These are phyloP conservation scores for Cephalotrichum gorgonifer DNA, from an alignment of 2,329 filamentous ascomycete genomes.

Conservation along the genomic window DNA sequence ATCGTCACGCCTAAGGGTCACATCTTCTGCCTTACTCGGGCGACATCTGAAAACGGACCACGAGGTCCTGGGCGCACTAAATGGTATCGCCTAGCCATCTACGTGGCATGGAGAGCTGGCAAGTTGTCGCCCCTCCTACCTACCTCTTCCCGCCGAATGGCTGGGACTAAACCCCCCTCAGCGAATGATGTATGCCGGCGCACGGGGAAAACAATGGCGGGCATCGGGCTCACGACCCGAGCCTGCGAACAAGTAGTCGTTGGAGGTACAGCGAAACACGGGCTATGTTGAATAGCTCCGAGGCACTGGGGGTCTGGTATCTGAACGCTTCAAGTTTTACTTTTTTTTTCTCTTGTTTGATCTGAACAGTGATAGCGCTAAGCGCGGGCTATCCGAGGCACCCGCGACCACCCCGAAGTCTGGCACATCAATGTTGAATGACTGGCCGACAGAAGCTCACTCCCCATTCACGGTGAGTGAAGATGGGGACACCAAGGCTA, in stretches of 20 bases:
- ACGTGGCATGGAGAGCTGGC: not conserved
- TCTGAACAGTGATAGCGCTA: constrained; percentile 71
- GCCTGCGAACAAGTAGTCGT: not conserved
- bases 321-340: constrained; percentile 73
- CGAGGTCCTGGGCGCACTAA: not conserved
- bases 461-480: constrained; percentile 11
- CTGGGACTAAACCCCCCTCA: not conserved
- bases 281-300: constrained; percentile 59
- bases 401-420: constrained; percentile 29
- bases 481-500: not conserved
- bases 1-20: not conserved
- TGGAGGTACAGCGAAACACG: constrained; percentile 6
- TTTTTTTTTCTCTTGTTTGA: constrained; percentile 50
- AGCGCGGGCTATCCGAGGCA: constrained; percentile 53
- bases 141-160: not conserved
- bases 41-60: not conserved
- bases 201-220: not conserved
- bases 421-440: constrained; percentile 63
- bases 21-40: not conserved
- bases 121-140: not conserved
- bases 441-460: constrained; percentile 25
- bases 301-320: constrained; percentile 61
- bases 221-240: not conserved
- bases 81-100: not conserved
- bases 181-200: not conserved